These are phyloP conservation scores for Chaetomium strumarium DNA, from an alignment of 2,329 filamentous ascomycete genomes.

Conservation along the genomic window DNA sequence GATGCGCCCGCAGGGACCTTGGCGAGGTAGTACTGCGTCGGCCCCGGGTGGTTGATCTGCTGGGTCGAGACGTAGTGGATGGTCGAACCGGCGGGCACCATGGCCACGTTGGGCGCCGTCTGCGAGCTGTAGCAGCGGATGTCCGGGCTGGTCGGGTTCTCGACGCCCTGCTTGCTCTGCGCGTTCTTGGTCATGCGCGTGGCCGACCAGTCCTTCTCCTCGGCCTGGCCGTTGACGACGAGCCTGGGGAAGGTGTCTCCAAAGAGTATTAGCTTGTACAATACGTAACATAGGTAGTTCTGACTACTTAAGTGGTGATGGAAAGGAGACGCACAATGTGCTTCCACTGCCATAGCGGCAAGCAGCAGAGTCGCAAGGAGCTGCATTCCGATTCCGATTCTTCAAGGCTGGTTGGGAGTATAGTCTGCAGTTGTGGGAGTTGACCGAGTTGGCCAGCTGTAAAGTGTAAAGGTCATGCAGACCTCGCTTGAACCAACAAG, in stretches of 20 bases:
- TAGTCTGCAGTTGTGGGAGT: not conserved
- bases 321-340: slow-evolving; percentile 24
- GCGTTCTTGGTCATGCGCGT: slow-evolving; percentile 34
- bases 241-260: slow-evolving; percentile 33
- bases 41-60: slow-evolving; percentile 35
- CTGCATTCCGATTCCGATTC: slow-evolving; percentile 17
- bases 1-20: slow-evolving; percentile 31
- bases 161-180: slow-evolving; percentile 32
- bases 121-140: slow-evolving; percentile 33
- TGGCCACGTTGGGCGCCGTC: slow-evolving; percentile 27
- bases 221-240: slow-evolving; percentile 31
- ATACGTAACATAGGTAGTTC: no score
- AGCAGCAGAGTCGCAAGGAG: slow-evolving; percentile 20
- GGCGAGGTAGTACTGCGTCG: slow-evolving; percentile 37
- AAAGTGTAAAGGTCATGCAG: not conserved
- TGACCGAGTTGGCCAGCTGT: not conserved
- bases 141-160: slow-evolving; percentile 28
- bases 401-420: not conserved
- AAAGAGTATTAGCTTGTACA: not conserved
- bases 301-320: not conserved
- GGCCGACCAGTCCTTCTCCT: slow-evolving; percentile 31
- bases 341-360: slow-evolving; percentile 21
- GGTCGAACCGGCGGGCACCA: slow-evolving; percentile 30
- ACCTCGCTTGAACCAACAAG: not conserved
- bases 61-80: slow-evolving; percentile 33